A percentile compares a stretch with the other conserved stretches of the same genome.
These are phyloP conservation scores for Cucurbita argyrosperma DNA, from an alignment of 306 rosid genomes.

Conservation along the genomic window DNA sequence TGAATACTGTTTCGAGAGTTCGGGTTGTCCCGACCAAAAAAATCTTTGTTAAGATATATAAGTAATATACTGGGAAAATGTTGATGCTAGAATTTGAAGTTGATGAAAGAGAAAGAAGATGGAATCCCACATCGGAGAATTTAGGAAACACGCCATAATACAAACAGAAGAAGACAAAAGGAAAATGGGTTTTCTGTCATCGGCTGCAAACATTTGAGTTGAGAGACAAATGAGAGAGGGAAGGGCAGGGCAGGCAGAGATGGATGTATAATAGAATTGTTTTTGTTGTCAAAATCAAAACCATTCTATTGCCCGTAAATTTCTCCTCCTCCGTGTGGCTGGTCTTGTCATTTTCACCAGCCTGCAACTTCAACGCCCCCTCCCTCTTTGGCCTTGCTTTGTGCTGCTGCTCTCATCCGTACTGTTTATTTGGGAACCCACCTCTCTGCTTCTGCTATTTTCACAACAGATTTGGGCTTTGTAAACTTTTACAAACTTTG, in stretches of 20 bases:
- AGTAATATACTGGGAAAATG: no score
- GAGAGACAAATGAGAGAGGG: not conserved
- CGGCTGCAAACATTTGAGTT: not conserved
- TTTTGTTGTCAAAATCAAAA: not conserved
- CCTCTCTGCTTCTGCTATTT: no score
- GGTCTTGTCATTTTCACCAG: not conserved
- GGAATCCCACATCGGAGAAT: not conserved
- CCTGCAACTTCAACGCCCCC: not conserved
- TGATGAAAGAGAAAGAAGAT: not conserved
- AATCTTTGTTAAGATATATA: no score
- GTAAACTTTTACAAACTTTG: not conserved
- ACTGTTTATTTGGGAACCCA: not conserved
- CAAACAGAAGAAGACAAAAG: not conserved
- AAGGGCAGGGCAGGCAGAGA: not conserved
- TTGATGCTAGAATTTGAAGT: not conserved
- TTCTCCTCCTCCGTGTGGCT: not conserved
- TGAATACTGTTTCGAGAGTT: no score
- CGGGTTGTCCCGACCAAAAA: no score
- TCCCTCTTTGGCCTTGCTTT: not conserved
- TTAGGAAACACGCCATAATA: not conserved
- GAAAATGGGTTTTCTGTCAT: not conserved
- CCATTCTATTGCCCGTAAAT: not conserved
- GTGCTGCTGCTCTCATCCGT: not conserved
- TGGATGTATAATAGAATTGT: no score
- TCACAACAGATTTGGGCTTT: not conserved